Conservation (phyloP, 768 basidiomycete genomes). For the Mycena venus region DNA sequence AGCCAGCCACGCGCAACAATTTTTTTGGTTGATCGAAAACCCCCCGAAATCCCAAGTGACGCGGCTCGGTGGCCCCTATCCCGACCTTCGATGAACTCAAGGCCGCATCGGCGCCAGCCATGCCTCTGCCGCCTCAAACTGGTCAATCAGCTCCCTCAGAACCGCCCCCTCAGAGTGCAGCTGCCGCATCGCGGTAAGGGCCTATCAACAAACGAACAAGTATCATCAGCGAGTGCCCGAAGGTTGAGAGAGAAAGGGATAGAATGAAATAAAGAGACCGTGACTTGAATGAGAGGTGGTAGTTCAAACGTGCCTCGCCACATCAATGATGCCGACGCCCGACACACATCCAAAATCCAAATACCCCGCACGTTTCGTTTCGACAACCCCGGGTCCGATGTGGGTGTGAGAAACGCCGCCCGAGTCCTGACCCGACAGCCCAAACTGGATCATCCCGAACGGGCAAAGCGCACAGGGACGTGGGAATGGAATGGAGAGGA, state of each 20-base stretch:
- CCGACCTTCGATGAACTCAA: constrained; percentile 50
- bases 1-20: neutral
- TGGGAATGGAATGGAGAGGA: neutral
- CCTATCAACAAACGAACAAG: constrained; percentile 57
- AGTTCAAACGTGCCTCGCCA: neutral
- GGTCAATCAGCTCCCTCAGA: constrained; percentile 88
- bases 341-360: neutral
- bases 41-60: neutral
- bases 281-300: neutral
- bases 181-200: constrained; percentile 90
- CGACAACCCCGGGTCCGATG: neutral
- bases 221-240: neutral
- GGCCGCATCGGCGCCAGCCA: constrained; percentile 95
- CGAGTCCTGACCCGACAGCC: neutral
- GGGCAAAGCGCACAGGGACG: neutral
- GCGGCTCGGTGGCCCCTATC: too few relatives aligned
- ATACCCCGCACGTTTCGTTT: neutral
- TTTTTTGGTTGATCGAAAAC: neutral
- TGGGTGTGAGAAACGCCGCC: neutral
- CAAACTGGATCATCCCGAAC: neutral
- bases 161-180: constrained; percentile 88
- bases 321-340: neutral
- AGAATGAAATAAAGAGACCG: neutral
- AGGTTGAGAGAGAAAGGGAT: neutral
- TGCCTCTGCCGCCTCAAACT: constrained; percentile 95